Evolutionary conservation across 352 stramenopile species (phyloP).

Genomic region (Pythium oligandrum): DNA sequence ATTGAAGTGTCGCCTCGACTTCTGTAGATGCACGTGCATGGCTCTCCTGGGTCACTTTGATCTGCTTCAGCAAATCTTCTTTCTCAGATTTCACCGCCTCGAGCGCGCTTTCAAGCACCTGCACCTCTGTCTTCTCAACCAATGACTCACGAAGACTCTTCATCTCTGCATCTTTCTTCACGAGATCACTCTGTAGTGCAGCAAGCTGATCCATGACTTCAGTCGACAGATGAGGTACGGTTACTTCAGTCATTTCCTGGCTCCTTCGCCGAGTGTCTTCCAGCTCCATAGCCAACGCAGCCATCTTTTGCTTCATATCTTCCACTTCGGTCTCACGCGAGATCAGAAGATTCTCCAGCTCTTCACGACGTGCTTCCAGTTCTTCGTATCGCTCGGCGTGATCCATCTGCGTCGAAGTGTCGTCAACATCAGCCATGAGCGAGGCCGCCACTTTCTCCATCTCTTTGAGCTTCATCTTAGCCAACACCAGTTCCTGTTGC

Average conservation of each 20-base stretch:
- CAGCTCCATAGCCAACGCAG: conserved; percentile 31
- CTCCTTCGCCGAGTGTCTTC: conserved; percentile 16
- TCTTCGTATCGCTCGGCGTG: conserved; percentile 5
- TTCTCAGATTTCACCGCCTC: conserved; percentile 41
- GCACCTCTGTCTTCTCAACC: conserved; percentile 45
- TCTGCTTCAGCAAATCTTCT: conserved; percentile 34
- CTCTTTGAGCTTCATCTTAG: conserved; percentile 56
- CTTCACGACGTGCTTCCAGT: conserved; percentile 28
- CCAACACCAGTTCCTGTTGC: conserved; percentile 54
- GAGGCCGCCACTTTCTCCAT: conserved; percentile 41
- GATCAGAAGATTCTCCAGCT: conserved; percentile 44
- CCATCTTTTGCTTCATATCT: conserved; percentile 45
- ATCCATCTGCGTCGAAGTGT: not conserved
- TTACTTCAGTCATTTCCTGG: conserved; percentile 28
- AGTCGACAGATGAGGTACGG: conserved; percentile 32
- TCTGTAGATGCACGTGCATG: conserved; percentile 27
- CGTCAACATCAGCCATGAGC: conserved; percentile 7
- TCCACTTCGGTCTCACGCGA: conserved; percentile 52
- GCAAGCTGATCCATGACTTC: conserved; percentile 50
- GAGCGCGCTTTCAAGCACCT: conserved; percentile 39
- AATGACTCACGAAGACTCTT: conserved; percentile 31
- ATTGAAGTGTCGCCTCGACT: conserved; percentile 25
- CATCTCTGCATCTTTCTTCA: conserved; percentile 43
- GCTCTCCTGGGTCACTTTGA: conserved; percentile 35
- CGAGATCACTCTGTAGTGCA: conserved; percentile 35